A percentile compares a stretch with the other conserved stretches of the same genome.
Conservation (phyloP, 2,329 filamentous ascomycete species). For the Fusarium drepaniforme region DNA sequence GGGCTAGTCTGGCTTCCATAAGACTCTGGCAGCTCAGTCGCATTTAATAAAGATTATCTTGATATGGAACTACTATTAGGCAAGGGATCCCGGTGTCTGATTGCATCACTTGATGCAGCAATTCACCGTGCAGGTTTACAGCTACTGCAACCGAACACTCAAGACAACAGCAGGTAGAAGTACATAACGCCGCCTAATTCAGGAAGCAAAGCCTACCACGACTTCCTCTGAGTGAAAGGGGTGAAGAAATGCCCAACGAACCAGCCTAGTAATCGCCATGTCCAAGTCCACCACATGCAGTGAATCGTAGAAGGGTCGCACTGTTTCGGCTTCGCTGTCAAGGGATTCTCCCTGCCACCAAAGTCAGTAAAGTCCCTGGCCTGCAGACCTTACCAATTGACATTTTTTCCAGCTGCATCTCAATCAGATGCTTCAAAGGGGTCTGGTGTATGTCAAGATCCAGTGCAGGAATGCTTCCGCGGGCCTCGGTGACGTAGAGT, state of each 20-base stretch:
- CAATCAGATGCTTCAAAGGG: not conserved
- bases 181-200: not conserved
- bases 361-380: slow-evolving; percentile 28
- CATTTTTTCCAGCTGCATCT: not conserved
- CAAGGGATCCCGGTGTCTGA: not conserved
- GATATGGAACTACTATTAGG: not conserved
- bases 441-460: not conserved
- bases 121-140: not conserved
- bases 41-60: not conserved
- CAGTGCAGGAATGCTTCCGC: not conserved
- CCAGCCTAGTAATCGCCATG: not conserved
- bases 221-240: not conserved
- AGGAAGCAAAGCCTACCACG: not conserved
- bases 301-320: not conserved
- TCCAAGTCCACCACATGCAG: not conserved
- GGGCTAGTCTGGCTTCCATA: not conserved
- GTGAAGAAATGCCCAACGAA: not conserved
- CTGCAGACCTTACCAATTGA: slow-evolving; percentile 34
- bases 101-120: slow-evolving; percentile 30
- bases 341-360: slow-evolving; percentile 14
- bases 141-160: not conserved
- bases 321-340: not conserved
- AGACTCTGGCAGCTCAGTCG: not conserved
- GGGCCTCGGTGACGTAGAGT: not conserved
- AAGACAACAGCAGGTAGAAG: not conserved